Base-by-base conservation (phyloP, 352 stramenopile genomes). In the Phytophthora sojae region DNA sequence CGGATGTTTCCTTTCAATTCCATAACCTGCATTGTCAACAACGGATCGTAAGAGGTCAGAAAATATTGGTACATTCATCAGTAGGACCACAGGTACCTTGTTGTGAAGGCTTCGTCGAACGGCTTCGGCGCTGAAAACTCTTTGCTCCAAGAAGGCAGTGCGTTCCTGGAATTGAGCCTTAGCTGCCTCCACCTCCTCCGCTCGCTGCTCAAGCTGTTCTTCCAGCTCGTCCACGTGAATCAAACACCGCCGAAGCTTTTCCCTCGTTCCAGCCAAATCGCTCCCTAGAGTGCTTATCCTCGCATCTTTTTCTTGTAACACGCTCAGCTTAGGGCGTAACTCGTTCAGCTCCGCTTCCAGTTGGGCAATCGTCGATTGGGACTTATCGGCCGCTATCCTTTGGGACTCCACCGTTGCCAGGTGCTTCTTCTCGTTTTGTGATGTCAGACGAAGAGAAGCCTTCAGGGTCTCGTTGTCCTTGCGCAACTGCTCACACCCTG, bases 1-100 rank as follows among this genome's bases (percentile, higher is more conserved):
- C 97, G 89, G 62, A 99, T 99, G 72, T 99, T 99, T 21, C 97
- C 97, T 77, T 97, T 98, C 4, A 99, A 74, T 69, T 99, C 93
- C 91, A 99, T 98, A 4, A 99, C 90, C 87, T 94, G 62, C 29
- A 44, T 17, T 39, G 14, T 6, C 17, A 11, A 19, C 15, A 74
- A 60, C 8, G 67, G 23, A 17, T 47, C 25, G 25, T 71, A 21
- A 47, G 14, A 52, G 23, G 50, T 55, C 1, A 39, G 39, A 25
- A 12, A 6, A 35, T 9, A 2, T 2, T 4, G 6, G 6, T 2
- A 8, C 44, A n/a, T 21, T 9, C 32, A 59, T 39, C 42, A 47
- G 19, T 23, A 1, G 9, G 14, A 2, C 44, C 3, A 6, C 2
- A 23, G 0, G 17, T 76, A 90, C 86, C 83, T 96, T 92, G 83